A percentile compares a stretch with the other conserved stretches of the same genome.
Evolutionary conservation across 768 basidiomycete species (phyloP).

Genomic region (Tricholoma bakamatsutake): DNA sequence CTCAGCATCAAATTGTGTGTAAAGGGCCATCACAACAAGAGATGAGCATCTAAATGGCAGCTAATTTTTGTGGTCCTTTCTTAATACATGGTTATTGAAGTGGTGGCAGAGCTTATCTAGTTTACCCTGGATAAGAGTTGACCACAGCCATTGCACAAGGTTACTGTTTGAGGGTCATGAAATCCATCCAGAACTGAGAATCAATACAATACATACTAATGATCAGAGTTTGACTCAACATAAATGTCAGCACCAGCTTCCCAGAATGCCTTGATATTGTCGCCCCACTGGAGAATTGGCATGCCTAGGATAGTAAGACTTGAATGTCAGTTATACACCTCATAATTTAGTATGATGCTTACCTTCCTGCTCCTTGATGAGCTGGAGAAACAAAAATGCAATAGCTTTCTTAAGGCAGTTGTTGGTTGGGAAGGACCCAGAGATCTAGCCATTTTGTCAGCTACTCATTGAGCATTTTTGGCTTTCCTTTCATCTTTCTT

Average conservation of each 20-base stretch:
- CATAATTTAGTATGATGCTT: too few relatives aligned
- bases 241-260: conserved; percentile 10
- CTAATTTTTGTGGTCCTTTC: too few relatives aligned
- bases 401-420: neutral
- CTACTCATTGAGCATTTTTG: too few relatives aligned
- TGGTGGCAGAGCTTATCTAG: conserved; percentile 13
- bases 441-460: neutral
- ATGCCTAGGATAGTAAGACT: conserved; percentile 18
- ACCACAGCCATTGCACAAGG: conserved; percentile 6
- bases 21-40: neutral
- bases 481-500: too few relatives aligned
- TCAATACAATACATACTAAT: too few relatives aligned
- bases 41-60: neutral
- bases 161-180: conserved; percentile 7
- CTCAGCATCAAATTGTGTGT: neutral
- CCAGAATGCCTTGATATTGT: too few relatives aligned
- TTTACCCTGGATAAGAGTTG: neutral
- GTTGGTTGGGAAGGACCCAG: neutral
- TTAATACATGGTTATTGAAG: conserved; percentile 14
- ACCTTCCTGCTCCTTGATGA: neutral
- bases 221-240: neutral
- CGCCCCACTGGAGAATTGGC: conserved; percentile 11
- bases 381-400: neutral
- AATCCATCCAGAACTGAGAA: too few relatives aligned
- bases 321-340: neutral